Base-by-base conservation (phyloP, 2,329 filamentous ascomycete genomes). In the Stemphylium lycopersici region DNA sequence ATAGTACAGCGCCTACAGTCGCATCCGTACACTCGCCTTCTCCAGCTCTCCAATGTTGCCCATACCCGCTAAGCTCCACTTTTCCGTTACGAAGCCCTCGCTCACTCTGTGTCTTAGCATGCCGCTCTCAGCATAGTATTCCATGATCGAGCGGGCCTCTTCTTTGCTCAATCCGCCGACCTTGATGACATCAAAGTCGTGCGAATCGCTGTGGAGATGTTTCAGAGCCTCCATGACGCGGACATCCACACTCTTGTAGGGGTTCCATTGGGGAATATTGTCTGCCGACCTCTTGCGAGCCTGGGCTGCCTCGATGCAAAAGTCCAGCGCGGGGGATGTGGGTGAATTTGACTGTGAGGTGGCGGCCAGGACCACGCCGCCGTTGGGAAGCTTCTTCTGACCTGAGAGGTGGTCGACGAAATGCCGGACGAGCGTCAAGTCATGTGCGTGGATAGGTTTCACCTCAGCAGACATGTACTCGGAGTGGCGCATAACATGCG, bases 101-200 rank as follows among this genome's bases (percentile, higher is more conserved):
- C 90, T 87, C 44, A 97, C 82, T 40, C 80, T 81, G 57, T 84
- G 80, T 60, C 90, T 84, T 70, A 96, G 73, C 71, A 96, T 81
- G 11, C 93, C 95, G 74, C 91, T 96, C 32, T 85, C 86, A 4
- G 91, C 92, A 82, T 93, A 98, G 78, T 97, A 98, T 79, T 97
- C 92, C 86, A 98, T 88, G 65, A 96, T 80, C 0, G 86, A 83
- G 55, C 88, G 84, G 10, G 90, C 87, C 77, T 98, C 93, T 2
- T 82, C 77, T 76, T 88, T 90, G 66, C 80, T 88, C 62, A 97
- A 68, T 7, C 90, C 89, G 37, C 83, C 81, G 16, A 96, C 71
- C 16, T 84, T 81, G 63, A 81, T 74, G 3, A 84, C 71, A 29
- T 80, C 76, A 2, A 73, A 72, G 6, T 70, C 70, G 48, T 76